A percentile compares a stretch with the other conserved stretches of the same genome.
phyloP scores from a whole-genome alignment of 495 filamentous ascomycete species.

The Neurospora sp. region DNA sequence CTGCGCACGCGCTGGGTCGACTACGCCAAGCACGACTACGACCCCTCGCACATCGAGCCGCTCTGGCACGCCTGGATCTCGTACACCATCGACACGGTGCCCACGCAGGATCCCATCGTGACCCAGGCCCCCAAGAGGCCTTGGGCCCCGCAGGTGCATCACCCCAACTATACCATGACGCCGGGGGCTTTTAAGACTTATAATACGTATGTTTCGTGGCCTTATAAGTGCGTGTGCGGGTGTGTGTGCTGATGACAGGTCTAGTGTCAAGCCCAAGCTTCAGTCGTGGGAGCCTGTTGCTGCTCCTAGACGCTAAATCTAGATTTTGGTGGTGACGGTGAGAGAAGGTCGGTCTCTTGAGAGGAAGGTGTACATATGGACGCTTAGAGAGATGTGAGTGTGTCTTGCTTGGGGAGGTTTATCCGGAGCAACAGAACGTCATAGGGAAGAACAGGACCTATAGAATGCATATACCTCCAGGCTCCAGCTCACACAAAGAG shows the following conservation, averaged over 20 bases:
- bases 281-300: slow-evolving; percentile 29
- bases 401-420: not conserved
- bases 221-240: no score
- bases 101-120: slow-evolving; percentile 57
- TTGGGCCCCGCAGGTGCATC: slow-evolving; percentile 66
- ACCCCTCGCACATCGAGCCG: slow-evolving; percentile 88
- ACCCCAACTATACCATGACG: slow-evolving; percentile 61
- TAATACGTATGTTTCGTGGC: slow-evolving; percentile 63
- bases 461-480: not conserved
- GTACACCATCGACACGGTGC: slow-evolving; percentile 84
- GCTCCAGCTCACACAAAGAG: not conserved
- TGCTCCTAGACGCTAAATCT: slow-evolving; percentile 20
- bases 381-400: not conserved
- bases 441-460: not conserved
- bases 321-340: not conserved
- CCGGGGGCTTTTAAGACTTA: slow-evolving; percentile 85
- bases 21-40: slow-evolving; percentile 79
- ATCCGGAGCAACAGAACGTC: not conserved
- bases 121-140: slow-evolving; percentile 48
- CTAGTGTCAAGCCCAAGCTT: slow-evolving; percentile 32
- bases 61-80: slow-evolving; percentile 98
- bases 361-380: not conserved
- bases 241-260: not conserved
- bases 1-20: slow-evolving; percentile 97
- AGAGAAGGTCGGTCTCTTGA: not conserved